Evolutionary conservation across 2,329 filamentous ascomycete genomes (phyloP).

Genomic region (Orbilia oligospora): DNA sequence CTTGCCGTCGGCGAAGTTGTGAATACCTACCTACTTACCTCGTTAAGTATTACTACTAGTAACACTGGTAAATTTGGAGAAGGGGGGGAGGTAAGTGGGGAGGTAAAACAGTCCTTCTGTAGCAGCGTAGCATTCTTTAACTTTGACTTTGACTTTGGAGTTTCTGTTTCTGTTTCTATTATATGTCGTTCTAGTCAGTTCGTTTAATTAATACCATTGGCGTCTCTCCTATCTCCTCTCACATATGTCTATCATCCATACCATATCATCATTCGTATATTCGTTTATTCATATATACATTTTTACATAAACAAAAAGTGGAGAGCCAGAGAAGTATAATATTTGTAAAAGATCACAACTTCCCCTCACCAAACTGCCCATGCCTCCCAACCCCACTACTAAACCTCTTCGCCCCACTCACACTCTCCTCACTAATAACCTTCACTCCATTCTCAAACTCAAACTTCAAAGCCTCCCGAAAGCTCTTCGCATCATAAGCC

Average conservation of each 20-base stretch:
- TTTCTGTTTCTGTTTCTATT: not conserved
- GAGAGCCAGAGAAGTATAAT: not conserved
- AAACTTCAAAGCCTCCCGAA: constrained; percentile 70
- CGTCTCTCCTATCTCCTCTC: not conserved
- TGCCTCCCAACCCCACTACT: constrained; percentile 67
- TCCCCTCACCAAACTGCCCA: constrained; percentile 63
- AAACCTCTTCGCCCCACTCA: constrained; percentile 68
- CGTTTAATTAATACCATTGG: constrained; percentile 26
- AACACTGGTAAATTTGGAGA: not conserved
- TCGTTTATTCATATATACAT: constrained; percentile 20
- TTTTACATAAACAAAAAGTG: too few species aligned
- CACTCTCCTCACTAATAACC: constrained; percentile 69
- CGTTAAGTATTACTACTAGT: not conserved
- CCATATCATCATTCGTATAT: not conserved
- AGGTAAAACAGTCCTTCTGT: constrained; percentile 30
- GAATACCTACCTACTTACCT: constrained; percentile 6
- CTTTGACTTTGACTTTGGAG: too few species aligned
- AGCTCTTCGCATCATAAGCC: constrained; percentile 69
- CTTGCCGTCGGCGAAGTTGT: constrained; percentile 35
- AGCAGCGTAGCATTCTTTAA: constrained; percentile 1
- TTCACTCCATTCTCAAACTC: constrained; percentile 69
- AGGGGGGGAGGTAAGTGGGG: not conserved
- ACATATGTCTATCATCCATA: not conserved
- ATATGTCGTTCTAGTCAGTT: constrained; percentile 1
- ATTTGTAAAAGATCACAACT: constrained; percentile 24